Evolutionary conservation across 2,329 filamentous ascomycete genomes (phyloP).

Genomic region (Parascedosporium putredinis): DNA sequence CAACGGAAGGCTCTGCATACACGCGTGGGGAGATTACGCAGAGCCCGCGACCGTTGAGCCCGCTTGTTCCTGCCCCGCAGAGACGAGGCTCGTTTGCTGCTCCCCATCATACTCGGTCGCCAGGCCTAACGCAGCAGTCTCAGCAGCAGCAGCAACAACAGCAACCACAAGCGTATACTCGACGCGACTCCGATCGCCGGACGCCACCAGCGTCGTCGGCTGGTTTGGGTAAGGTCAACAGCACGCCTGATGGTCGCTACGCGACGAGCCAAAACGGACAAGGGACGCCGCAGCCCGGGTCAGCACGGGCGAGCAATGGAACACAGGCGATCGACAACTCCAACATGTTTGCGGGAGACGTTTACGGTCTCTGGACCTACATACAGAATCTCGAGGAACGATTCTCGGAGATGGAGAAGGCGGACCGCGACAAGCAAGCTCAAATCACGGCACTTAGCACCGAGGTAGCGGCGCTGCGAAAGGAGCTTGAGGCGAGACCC

Average conservation of each 20-base stretch:
- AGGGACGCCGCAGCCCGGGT: conserved; percentile 1
- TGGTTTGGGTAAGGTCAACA: conserved; percentile 11
- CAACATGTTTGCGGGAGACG: conserved; percentile 52
- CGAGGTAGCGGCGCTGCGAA: conserved; percentile 23
- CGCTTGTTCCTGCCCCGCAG: conserved; percentile 32
- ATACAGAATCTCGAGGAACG: conserved; percentile 59
- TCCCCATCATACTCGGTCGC: conserved; percentile 34
- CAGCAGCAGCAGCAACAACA: conserved; percentile 44
- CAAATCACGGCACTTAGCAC: conserved; percentile 25
- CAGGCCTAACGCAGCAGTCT: conserved; percentile 54
- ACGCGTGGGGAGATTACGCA: conserved; percentile 68
- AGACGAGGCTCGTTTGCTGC: conserved; percentile 24
- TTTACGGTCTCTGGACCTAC: conserved; percentile 60
- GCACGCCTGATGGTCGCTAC: conserved; percentile 4
- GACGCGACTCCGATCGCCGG: conserved; percentile 44
- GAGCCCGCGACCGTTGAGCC: conserved; percentile 75
- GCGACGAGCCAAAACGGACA: conserved; percentile 1
- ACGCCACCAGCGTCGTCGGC: conserved; percentile 38
- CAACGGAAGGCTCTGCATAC: conserved; percentile 50
- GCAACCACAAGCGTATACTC: conserved; percentile 27
- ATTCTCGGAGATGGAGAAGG: conserved; percentile 34
- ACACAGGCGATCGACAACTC: conserved; percentile 46
- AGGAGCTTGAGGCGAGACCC: conserved; percentile 14
- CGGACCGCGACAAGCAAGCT: conserved; percentile 26
- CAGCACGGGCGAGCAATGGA: conserved; percentile 31